Evolutionary conservation across 768 basidiomycete genomes (phyloP), one percentile per base, ranked within the genome.

Genomic region (Tubosaeta sp.): DNA sequence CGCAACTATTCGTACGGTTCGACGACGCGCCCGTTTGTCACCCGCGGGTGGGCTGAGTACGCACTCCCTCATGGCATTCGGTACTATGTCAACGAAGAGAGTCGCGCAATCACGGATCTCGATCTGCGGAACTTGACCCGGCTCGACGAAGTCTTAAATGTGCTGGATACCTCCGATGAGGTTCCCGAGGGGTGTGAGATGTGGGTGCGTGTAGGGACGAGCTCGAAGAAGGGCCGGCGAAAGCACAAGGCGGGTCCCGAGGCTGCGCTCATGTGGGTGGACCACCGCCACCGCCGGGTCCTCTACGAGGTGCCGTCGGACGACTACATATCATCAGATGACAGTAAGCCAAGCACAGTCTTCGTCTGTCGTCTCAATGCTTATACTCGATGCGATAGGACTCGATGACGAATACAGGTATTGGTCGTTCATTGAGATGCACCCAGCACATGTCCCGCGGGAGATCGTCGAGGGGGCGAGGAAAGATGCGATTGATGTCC

Each of bases 341-440:
- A 80, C 31, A 64, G 77, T 79, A 39, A 67, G 77, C 11, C 25
- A 1, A 14, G 2, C 19, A 21, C 3, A 6, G 8, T 3, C n/a
- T 29, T 22, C 7, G 10, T 32, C 13, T 21, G 7, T 11, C 35
- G 11, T 19, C 16, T 45, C 14, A 24, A 22, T 35, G 7, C 46
- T 54, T 14, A 57, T 44, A 14, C 3, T 22, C 14, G 13, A 31
- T n/a, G 16, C 12, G 21, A 47, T 54, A 90, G 90, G 79, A 41
- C 71, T 88, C 19, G 87, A 90, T 49, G 75, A 82, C 59, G 86
- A 89, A 61, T 88, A 86, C 58, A 75, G 85, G 48, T 92, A 90
- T 61, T 92, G 90, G 90, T 71, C 80, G 6, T 92, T 84, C 61
- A 77, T 92, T 69, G 86, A 90, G 65, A 69, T 78, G 30, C 88